Evolutionary conservation across 257 asterid genomes (phyloP), one percentile per base, ranked within the genome.

Genomic region (Capsicum baccatum): DNA sequence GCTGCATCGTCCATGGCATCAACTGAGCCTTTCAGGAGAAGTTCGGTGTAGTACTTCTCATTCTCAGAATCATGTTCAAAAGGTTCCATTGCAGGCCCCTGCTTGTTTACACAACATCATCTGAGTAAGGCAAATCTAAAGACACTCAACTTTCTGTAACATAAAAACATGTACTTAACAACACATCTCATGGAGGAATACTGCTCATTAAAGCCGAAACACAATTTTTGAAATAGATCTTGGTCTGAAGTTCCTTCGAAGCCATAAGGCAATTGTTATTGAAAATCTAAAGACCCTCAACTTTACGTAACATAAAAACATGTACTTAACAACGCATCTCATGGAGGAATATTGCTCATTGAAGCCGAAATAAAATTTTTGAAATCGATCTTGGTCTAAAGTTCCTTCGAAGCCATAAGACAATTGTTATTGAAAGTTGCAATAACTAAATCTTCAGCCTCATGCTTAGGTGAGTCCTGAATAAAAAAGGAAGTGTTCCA

Each of bases 71-170:
- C 98, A 58, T 89, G 88, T 71, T 89, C 86, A 79, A 96, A 95
- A 26, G 98, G 97, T 86, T 92, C 98, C 95, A 89, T 87, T 14
- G 97, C 92, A 78, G 95, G 97, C 6, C 97, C 97, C 99, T 96
- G 91, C 84, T 88, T 64, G 64, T 86, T 82, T 9, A 76, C 62
- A 66, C 58, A 79, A 80, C 55, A 42, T 59, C 67, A 14, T 50
- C 60, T 19, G 48, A 79, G 56, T 19, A 82, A 80, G 71, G 81
- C 63, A 54, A 76, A 76, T 52, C 63, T 59, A 19, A 74, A 73
- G 35, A 3, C 58, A 50, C 39, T 1, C n/a, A 3, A 44, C 50
- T 21, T 74, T 52, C 63, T 35, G n/a, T 76, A 52, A 26, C 63
- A 50, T 21, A 76, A 50, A 76, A 76, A 57, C 21, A 52, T 9